A percentile compares a stretch with the other conserved stretches of the same genome.
Evolutionary conservation across 2,329 filamentous ascomycete species (phyloP).

Genomic region (Talaromyces islandicus): DNA sequence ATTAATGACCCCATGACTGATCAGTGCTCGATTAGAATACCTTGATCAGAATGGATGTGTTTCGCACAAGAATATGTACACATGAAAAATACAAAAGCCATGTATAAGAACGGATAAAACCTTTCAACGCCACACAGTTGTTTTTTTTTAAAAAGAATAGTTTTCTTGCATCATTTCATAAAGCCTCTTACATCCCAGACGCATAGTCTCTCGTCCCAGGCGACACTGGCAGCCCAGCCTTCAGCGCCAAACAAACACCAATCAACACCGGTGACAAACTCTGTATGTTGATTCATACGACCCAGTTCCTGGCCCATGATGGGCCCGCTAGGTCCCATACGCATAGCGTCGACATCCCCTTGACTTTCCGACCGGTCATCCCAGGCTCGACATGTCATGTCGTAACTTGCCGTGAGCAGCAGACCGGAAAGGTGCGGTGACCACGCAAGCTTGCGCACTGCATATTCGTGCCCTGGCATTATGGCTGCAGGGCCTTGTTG

Average conservation of each 20-base stretch:
- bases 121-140: background rate
- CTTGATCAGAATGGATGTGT: background rate
- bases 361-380: conserved; percentile 61
- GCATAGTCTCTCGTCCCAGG: conserved; percentile 87
- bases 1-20: background rate
- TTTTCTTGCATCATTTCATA: conserved; percentile 37
- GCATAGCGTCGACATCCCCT: conserved; percentile 33
- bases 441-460: conserved; percentile 80
- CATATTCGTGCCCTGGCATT: conserved; percentile 84
- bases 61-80: background rate
- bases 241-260: conserved; percentile 96
- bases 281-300: conserved; percentile 85
- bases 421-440: conserved; percentile 89
- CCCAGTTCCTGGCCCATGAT: conserved; percentile 66
- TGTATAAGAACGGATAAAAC: background rate
- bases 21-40: background rate
- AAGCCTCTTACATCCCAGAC: conserved; percentile 80
- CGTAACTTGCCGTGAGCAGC: conserved; percentile 83
- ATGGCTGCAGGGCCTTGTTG: conserved; percentile 64
- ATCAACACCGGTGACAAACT: conserved; percentile 93
- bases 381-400: conserved; percentile 97
- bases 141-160: background rate
- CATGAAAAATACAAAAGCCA: background rate
- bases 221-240: conserved; percentile 90
- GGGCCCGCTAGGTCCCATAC: conserved; percentile 32